Evolutionary conservation across 2,329 filamentous ascomycete genomes (phyloP), one percentile per base, ranked within the genome.

Genomic region (Shiraia bambusicola): DNA sequence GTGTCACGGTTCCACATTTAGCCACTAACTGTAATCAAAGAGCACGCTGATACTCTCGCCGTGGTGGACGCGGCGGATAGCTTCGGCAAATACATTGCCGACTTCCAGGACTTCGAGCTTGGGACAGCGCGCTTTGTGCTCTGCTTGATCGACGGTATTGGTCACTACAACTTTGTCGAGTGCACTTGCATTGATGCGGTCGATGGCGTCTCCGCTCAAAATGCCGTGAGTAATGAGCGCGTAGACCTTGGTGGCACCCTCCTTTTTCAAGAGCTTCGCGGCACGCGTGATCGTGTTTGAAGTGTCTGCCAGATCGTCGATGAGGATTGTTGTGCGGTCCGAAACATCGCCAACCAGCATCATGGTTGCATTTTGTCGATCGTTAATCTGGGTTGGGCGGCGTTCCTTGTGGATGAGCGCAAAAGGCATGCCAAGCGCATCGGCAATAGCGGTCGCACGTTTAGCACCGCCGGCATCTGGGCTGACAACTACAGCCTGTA

Each of bases 321-420:
- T 83, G 46, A 98, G 77, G 59, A 98, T 95, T 54, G 89, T 88
- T 37, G 87, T 86, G 52, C 87, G 84, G 56, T 87, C 83, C 40
- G 79, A 77, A 40, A 96, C 88, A 63, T 94, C 83, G 50, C 91
- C 91, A 28, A 96, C 91, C 28, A 96, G 78, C 86, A 95, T 93
- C 88, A 96, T 95, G 46, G 88, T 92, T 15, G 81, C 80, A 59
- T 84, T 83, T 54, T 83, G 88, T 35, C 88, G 84, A 67, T 95
- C 88, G 43, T 81, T 88, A 67, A 94, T 91, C 57, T 87, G 86
- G 37, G 88, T 95, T 19, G 89, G 90, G 34, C 89, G 86, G 56
- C 89, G 88, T 79, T 95, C 89, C 85, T 97, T 98, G 78, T 98
- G 93, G 61, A 98, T 98, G 45, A 98, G 81, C 34, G 93, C 93